Base-by-base conservation (phyloP, 805 yeast species). In the Wickerhamomyces kurtzmanii region DNA sequence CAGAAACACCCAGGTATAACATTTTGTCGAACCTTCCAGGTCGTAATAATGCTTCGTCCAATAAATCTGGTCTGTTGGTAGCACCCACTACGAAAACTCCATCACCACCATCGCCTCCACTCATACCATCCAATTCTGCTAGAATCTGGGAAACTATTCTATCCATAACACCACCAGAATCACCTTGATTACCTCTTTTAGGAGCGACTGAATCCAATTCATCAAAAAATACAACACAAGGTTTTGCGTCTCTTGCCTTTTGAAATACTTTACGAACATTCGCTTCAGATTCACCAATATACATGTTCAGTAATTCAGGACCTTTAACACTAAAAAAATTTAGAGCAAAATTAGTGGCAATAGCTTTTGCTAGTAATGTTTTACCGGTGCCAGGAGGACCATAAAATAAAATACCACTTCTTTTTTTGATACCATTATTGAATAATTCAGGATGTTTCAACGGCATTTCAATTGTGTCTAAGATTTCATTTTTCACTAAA, bases 311-410 rank as follows among this genome's bases (percentile, higher is more conserved):
- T 33, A 91, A 64, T 53, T 91, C 98, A 1, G 98, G 98, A 15
- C 98, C 98, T 51, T 91, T 91, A 11, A 91, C 96, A 40, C 94
- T 82, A 54, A 91, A 87, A 53, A 91, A 91, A 52, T 91, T 91
- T 37, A 91, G 63, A 4, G 96, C 81, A 53, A 89, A 91, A 40
- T 87, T 84, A 0, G 96, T 84, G 3, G 98, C 98, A 41, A 91
- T 91, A 0, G 97, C 97, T 52, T 91, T 91, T 9, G 98, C 98
- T 33, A 91, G 63, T 17, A 91, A 62, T 0, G 98, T 91, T 50
- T 91, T 91, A 42, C 98, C 98, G 0, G 98, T 91, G 15, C 98
- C 98, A 0, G 98, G 98, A 0, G 98, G 98, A 0, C 98, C 98
- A 56, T 91, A 91, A 51, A 91, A 86, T 37, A 91, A 57, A 21